Evolutionary conservation across 306 rosid species (phyloP), one percentile per base, ranked within the genome.

Genomic region (Begonia peltatifolia): DNA sequence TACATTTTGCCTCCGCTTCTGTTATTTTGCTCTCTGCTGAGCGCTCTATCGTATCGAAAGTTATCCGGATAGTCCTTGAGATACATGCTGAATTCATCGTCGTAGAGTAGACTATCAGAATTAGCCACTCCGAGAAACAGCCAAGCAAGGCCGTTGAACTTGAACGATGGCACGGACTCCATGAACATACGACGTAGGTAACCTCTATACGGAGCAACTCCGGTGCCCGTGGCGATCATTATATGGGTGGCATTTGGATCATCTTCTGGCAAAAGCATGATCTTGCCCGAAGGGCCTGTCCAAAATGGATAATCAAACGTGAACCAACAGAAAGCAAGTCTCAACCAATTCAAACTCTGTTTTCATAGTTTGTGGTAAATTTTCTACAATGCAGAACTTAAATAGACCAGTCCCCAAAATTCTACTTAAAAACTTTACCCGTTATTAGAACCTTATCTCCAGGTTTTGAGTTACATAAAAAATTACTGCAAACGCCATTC

Each of bases 181-280:
- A 80, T 90, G 76, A 90, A 90, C 97, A 85, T 85, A 63, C 97
- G 86, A 7, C 95, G 94, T 25, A 90, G 94, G 64, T 90, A 90
- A 59, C 94, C 97, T 68, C 97, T 68, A 54, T n/a, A 90, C 41
- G 97, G 97, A 49, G 97, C 97, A 43, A 90, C 55, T 13, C 97
- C 97, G 2, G 97, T 90, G 53, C 97, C 95, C 0, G 97, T 90
- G 42, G 79, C 97, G 53, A 90, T 80, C 97, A 90, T 90, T 68
- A 90, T 90, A 68, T 90, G 97, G 71, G 92, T 80, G 56, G 97
- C 94, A 63, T 90, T 85, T 52, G 87, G 92, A 44, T 85, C 58
- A 55, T 78, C 89, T 77, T 90, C 97, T 3, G 97, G 97, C 72
- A 90, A 77, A 66, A 90, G 95, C 97, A 90, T 90, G 61, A 86